A percentile compares a stretch with the other conserved stretches of the same genome.
Conservation (phyloP, 768 basidiomycete genomes). For the Phaeolepiota aurea region DNA sequence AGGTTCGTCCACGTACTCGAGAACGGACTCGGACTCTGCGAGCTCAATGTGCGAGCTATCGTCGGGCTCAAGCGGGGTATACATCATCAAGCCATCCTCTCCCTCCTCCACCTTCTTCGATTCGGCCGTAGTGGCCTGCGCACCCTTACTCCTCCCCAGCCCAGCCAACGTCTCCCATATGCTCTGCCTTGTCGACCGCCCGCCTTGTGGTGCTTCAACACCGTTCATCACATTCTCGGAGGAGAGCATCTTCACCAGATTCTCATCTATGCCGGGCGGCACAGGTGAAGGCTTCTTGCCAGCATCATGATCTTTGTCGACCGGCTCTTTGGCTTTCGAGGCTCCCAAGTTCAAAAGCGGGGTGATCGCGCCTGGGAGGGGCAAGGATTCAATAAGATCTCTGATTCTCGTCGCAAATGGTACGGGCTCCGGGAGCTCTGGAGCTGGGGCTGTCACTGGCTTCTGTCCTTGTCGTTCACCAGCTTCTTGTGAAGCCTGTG, state of each 20-base stretch:
- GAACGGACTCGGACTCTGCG: conserved; percentile 52
- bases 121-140: conserved; percentile 9
- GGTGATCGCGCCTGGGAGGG: conserved; percentile 18
- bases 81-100: conserved; percentile 67
- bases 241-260: conserved; percentile 42
- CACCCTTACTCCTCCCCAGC: conserved; percentile 21
- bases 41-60: conserved; percentile 58
- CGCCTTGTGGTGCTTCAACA: conserved; percentile 16
- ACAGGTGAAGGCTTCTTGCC: conserved; percentile 24
- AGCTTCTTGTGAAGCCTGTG: neutral
- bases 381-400: conserved; percentile 26
- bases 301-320: conserved; percentile 13
- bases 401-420: conserved; percentile 28
- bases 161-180: conserved; percentile 56
- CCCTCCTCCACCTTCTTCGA: conserved; percentile 26
- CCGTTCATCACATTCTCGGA: conserved; percentile 63
- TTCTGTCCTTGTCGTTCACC: neutral
- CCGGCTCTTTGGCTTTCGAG: conserved; percentile 4
- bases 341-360: conserved; percentile 8
- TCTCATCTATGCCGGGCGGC: conserved; percentile 35
- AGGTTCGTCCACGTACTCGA: conserved; percentile 32
- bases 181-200: conserved; percentile 27
- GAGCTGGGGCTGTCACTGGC: conserved; percentile 1
- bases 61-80: conserved; percentile 58
- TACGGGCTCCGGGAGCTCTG: conserved; percentile 20